Conservation (phyloP, 129 eudicot species). For the Silybum marianum region DNA sequence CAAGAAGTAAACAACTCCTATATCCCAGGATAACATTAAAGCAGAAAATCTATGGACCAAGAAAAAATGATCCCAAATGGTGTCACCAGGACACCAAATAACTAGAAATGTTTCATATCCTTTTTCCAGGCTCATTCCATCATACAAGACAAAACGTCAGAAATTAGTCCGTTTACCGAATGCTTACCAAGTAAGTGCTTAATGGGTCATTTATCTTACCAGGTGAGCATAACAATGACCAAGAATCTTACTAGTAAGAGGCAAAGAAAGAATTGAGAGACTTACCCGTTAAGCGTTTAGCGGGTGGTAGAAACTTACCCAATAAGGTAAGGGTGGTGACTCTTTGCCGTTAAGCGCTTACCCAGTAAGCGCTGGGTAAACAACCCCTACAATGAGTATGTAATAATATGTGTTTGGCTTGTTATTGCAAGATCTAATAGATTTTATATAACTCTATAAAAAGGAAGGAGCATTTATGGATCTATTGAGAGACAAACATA, state of each 20-base stretch:
- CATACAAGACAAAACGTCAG: background rate
- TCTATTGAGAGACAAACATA: background rate
- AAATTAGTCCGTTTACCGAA: background rate
- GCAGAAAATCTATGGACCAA: slow-evolving; percentile 5
- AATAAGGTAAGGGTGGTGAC: too few relatives aligned
- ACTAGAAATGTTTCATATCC: background rate
- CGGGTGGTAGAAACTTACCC: too few relatives aligned
- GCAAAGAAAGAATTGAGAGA: too few relatives aligned
- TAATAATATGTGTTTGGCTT: background rate
- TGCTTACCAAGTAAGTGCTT: too few relatives aligned
- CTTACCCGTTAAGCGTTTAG: too few relatives aligned
- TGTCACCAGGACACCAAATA: slow-evolving; percentile 6
- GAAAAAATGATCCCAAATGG: slow-evolving; percentile 9
- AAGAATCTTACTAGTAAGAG: too few relatives aligned
- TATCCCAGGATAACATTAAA: slow-evolving; percentile 4
- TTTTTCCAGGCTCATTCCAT: background rate
- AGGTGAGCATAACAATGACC: too few relatives aligned
- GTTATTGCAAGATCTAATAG: background rate
- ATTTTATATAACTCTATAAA: background rate
- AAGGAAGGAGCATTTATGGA: background rate
- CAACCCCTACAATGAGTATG: background rate
- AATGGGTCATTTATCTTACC: too few relatives aligned
- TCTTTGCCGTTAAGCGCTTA: too few relatives aligned
- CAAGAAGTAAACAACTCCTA: background rate
- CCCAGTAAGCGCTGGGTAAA: too few relatives aligned